These are phyloP conservation scores for Batrachochytrium dendrobatidis DNA, from an alignment of 371 early-diverging fungal species.

Conservation along the genomic window DNA sequence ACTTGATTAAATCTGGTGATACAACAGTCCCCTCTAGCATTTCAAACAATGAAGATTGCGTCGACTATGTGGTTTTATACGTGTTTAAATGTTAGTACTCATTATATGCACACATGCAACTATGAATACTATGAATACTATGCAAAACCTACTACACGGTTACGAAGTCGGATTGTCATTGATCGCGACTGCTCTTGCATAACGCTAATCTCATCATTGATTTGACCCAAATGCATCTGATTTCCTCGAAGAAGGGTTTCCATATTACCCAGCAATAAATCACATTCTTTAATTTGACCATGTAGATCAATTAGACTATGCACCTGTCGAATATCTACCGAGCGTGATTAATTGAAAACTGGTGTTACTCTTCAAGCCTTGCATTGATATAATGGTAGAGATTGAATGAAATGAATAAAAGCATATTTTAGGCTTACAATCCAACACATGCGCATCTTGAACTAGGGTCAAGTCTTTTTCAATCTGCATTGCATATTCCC, in stretches of 20 bases:
- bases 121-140: no score
- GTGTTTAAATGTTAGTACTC: no score
- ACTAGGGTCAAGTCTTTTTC: conserved; percentile 60
- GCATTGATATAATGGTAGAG: not conserved
- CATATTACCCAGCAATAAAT: conserved; percentile 78
- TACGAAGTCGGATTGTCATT: conserved; percentile 73
- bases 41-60: conserved; percentile 59
- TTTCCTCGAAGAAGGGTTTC: conserved; percentile 73
- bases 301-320: conserved; percentile 16
- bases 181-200: conserved; percentile 73
- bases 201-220: conserved; percentile 76
- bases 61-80: conserved; percentile 31
- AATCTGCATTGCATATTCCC: conserved; percentile 74
- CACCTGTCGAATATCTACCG: not conserved
- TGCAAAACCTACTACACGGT: conserved; percentile 59
- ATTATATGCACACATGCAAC: no score
- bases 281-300: conserved; percentile 38
- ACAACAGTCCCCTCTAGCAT: conserved; percentile 76
- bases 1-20: conserved; percentile 69
- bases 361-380: not conserved
- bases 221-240: conserved; percentile 76
- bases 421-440: conserved; percentile 44
- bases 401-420: not conserved
- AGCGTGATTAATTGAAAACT: conserved; percentile 22
- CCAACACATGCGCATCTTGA: conserved; percentile 64